Evolutionary conservation across 768 basidiomycete genomes (phyloP).

Genomic region (Tulasnella sp.): DNA sequence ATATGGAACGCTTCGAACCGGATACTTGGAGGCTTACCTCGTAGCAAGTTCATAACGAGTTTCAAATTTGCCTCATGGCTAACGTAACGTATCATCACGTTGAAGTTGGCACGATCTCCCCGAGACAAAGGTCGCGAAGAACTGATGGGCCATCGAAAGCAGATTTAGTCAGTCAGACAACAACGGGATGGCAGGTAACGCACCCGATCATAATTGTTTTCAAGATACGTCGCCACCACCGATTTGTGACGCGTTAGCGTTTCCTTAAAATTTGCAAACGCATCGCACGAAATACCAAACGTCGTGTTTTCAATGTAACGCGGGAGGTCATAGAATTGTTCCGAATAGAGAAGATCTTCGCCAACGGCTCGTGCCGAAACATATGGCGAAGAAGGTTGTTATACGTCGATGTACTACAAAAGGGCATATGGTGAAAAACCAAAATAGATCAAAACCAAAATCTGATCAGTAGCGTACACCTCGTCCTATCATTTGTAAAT

Average conservation of each 20-base stretch:
- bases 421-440: too few species aligned
- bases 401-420: too few species aligned
- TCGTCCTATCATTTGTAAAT: too few species aligned
- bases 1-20: slow-evolving; percentile 99
- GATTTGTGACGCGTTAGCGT: slow-evolving; percentile 92
- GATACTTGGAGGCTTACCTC: slow-evolving; percentile 98
- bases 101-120: slow-evolving; percentile 97
- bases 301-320: slow-evolving; percentile 95
- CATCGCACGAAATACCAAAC: slow-evolving; percentile 96
- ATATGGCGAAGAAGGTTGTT: slow-evolving; percentile 95
- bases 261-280: slow-evolving; percentile 94
- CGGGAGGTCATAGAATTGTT: slow-evolving; percentile 93
- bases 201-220: slow-evolving; percentile 93
- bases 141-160: slow-evolving; percentile 36
- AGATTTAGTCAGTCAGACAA: not conserved
- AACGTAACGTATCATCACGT: slow-evolving; percentile 96
- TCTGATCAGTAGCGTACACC: too few species aligned
- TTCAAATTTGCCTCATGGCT: slow-evolving; percentile 90
- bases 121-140: slow-evolving; percentile 88
- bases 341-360: slow-evolving; percentile 85
- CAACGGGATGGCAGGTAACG: slow-evolving; percentile 23
- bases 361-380: slow-evolving; percentile 82
- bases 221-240: slow-evolving; percentile 95
- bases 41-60: slow-evolving; percentile 99
- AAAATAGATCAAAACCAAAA: too few species aligned